Evolutionary conservation across 2,329 filamentous ascomycete genomes (phyloP).

Genomic region (Neocucurbitaria cava): DNA sequence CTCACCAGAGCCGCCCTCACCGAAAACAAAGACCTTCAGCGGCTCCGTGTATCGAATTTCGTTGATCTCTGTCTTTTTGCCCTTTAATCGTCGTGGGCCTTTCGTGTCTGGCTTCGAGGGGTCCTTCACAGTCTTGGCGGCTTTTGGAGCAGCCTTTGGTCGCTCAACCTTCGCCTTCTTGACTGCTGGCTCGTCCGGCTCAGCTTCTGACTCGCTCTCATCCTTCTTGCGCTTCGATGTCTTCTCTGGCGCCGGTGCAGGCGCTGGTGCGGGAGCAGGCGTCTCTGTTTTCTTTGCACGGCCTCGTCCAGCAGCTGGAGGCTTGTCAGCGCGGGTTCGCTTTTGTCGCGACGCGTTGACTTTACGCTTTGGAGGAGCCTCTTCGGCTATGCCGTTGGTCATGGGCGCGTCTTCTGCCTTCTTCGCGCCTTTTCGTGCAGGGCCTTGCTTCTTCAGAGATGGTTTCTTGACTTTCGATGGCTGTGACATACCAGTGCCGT

Average conservation of each 20-base stretch:
- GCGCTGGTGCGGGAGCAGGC: constrained; percentile 23
- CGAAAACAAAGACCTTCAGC: constrained; percentile 80
- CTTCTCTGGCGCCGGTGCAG: constrained; percentile 19
- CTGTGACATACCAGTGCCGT: constrained; percentile 41
- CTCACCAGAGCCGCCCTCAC: constrained; percentile 81
- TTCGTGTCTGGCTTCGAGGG: constrained; percentile 33
- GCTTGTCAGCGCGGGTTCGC: constrained; percentile 13
- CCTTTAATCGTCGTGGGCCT: constrained; percentile 38
- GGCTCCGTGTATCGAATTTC: constrained; percentile 63
- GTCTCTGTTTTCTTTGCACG: constrained; percentile 39
- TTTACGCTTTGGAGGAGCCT: constrained; percentile 21
- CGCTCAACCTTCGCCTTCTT: constrained; percentile 33
- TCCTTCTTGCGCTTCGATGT: constrained; percentile 43
- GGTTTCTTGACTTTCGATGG: constrained; percentile 12
- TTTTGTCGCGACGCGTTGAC: constrained; percentile 12
- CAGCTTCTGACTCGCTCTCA: constrained; percentile 28
- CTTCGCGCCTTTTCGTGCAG: constrained; percentile 32
- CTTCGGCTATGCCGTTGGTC: constrained; percentile 17
- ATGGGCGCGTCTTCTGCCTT: constrained; percentile 26
- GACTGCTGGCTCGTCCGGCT: constrained; percentile 27
- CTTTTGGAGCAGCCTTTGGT: constrained; percentile 21
- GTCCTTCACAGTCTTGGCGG: constrained; percentile 20
- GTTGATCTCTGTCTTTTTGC: constrained; percentile 63
- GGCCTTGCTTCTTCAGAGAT: constrained; percentile 23
- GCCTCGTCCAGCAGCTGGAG: constrained; percentile 24